Base-by-base conservation (phyloP, 1,139 yeast species). In the Blastobotrys buckinghamii region DNA sequence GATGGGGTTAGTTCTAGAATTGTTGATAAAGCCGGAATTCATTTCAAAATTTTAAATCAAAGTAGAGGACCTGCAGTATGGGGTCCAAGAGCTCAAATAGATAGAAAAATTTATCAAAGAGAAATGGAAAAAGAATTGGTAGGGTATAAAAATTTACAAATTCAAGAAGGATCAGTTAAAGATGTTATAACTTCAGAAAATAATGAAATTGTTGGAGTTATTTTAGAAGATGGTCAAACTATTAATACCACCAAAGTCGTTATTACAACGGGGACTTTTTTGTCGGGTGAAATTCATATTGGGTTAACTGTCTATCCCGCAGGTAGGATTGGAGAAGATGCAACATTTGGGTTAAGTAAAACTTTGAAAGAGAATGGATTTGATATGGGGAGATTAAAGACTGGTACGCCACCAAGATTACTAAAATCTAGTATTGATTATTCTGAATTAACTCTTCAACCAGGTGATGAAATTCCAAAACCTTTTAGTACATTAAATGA, bases 81-180 rank as follows among this genome's bases (percentile, higher is more conserved):
- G 86, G 98, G 98, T 0, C 97, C 97, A 6, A 70, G 99, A 51
- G 97, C 97, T 1, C 98, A 94, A 65, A 92, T 94, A 30, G 98
- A 94, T 65, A 72, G 99, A 54, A 72, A 78, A 44, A 75, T 90
- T 2, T 94, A 92, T 64, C 71, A 84, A 59, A 62, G 66, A 12
- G 94, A 86, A 60, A 92, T 92, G 97, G 95, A 87, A 62, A 58
- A 65, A 2, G 82, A 74, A 53, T 73, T 94, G 19, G 65, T 70
- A 43, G 59, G 55, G 39, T 90, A 89, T 67, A 70, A 75, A 6
- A 78, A 83, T 53, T 71, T 90, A 50, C 65, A 69, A 6, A 77
- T 94, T 8, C 49, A 78, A 44, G 82, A 86, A 59, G 96, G 83
- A 4, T 82, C 82, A 59, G 97, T 92, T 4, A 83, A 84, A 58